phyloP scores from a whole-genome alignment of 441 rosid genomes.

The Flueggea neowawraea region DNA sequence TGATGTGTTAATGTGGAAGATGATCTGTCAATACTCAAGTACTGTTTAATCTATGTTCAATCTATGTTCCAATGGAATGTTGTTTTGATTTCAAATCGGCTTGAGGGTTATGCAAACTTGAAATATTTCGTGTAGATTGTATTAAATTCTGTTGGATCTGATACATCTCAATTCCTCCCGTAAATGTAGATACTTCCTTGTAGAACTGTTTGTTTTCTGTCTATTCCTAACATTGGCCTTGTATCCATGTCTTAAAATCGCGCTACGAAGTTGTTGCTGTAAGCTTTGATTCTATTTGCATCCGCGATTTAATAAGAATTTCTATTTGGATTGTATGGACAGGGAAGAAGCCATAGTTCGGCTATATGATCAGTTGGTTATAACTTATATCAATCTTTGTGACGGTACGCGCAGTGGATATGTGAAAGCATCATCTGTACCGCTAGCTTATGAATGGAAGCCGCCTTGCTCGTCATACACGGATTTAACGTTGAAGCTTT shows the following conservation, averaged over 20 bases:
- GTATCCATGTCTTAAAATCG: background rate
- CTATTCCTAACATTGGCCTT: background rate
- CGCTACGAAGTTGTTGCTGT: background rate
- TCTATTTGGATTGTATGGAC: constrained; percentile 14
- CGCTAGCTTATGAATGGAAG: constrained; percentile 1
- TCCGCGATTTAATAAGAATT: background rate
- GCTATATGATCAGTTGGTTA: background rate
- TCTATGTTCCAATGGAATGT: too few species aligned
- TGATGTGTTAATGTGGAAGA: too few species aligned
- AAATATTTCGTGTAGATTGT: too few species aligned
- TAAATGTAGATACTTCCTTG: too few species aligned
- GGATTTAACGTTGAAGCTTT: constrained; percentile 10
- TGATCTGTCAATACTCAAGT: too few species aligned
- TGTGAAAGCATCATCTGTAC: background rate
- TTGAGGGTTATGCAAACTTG: too few species aligned
- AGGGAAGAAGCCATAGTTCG: constrained; percentile 25
- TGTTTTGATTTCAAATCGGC: too few species aligned
- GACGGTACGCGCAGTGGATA: constrained; percentile 1
- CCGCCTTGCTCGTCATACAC: background rate
- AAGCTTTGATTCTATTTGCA: background rate
- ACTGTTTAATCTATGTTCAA: too few species aligned
- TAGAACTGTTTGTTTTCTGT: background rate
- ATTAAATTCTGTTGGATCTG: too few species aligned
- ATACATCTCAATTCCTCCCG: too few species aligned
- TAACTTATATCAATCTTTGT: constrained; percentile 2